Percentiles rank a stretch among this genome's conserved stretches.
phyloP scores from a whole-genome alignment of 2,329 filamentous ascomycete species.

The Alternaria sp. region DNA sequence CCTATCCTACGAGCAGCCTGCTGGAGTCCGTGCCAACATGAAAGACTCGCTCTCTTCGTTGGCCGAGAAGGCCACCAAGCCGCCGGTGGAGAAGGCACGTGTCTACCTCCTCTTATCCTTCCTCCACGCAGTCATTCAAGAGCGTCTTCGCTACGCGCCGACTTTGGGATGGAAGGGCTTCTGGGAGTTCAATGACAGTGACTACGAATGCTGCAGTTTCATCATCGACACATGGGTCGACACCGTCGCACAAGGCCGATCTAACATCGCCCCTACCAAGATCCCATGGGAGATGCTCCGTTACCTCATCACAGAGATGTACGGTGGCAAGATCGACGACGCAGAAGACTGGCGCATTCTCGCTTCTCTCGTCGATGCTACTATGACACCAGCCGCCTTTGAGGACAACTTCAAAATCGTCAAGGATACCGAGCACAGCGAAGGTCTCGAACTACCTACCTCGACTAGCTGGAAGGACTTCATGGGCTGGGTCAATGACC shows the following conservation, averaged over 20 bases:
- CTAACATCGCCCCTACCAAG: conserved; percentile 90
- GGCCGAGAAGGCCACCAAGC: conserved; percentile 75
- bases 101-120: conserved; percentile 92
- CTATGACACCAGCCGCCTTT: conserved; percentile 87
- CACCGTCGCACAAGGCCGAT: conserved; percentile 78
- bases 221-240: conserved; percentile 97
- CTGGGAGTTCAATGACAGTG: conserved; percentile 99
- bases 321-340: conserved; percentile 97
- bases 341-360: conserved; percentile 81
- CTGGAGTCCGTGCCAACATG: conserved; percentile 96
- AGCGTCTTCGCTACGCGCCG: conserved; percentile 91
- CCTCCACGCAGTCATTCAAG: conserved; percentile 93
- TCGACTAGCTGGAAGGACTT: conserved; percentile 87
- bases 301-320: conserved; percentile 89
- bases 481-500: conserved; percentile 84
- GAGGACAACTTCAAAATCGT: conserved; percentile 92
- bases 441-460: conserved; percentile 74
- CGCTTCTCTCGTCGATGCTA: conserved; percentile 72
- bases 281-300: conserved; percentile 97
- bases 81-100: conserved; percentile 87
- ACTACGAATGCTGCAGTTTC: conserved; percentile 96
- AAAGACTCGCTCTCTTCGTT: conserved; percentile 92
- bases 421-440: conserved; percentile 60
- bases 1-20: conserved; percentile 97
- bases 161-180: conserved; percentile 97